Percentiles rank a stretch among this genome's conserved stretches.
Evolutionary conservation across 331 rosid species (phyloP).

Genomic region (Quercus tomentella): DNA sequence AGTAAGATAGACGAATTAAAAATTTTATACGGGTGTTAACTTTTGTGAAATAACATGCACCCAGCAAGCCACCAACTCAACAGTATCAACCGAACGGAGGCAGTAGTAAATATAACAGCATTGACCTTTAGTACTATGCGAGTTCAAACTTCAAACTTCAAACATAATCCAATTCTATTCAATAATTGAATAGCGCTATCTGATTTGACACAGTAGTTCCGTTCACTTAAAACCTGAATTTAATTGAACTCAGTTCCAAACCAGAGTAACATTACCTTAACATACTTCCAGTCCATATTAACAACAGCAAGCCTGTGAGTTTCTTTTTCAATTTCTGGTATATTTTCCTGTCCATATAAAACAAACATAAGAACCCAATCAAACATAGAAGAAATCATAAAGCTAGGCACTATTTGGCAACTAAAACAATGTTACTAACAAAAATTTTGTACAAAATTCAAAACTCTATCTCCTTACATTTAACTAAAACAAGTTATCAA

Average conservation of each 20-base stretch:
- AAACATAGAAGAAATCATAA: neutral
- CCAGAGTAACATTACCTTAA: slow-evolving; percentile 49
- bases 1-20: neutral
- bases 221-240: neutral
- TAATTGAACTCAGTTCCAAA: neutral
- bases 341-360: slow-evolving; percentile 42
- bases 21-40: neutral
- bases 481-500: neutral
- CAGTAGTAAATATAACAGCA: neutral
- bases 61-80: neutral
- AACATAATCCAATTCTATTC: neutral
- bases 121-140: neutral
- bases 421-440: neutral
- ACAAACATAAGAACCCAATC: neutral
- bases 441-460: no score
- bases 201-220: neutral
- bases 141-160: neutral
- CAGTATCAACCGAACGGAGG: neutral
- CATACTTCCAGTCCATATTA: slow-evolving; percentile 88
- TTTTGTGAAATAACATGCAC: neutral
- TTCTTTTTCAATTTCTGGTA: slow-evolving; percentile 60
- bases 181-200: neutral
- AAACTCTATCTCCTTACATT: neutral
- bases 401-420: neutral
- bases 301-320: slow-evolving; percentile 81